These are phyloP conservation scores for Mucor mucedo DNA, from an alignment of 371 early-diverging fungal genomes.

Conservation along the genomic window DNA sequence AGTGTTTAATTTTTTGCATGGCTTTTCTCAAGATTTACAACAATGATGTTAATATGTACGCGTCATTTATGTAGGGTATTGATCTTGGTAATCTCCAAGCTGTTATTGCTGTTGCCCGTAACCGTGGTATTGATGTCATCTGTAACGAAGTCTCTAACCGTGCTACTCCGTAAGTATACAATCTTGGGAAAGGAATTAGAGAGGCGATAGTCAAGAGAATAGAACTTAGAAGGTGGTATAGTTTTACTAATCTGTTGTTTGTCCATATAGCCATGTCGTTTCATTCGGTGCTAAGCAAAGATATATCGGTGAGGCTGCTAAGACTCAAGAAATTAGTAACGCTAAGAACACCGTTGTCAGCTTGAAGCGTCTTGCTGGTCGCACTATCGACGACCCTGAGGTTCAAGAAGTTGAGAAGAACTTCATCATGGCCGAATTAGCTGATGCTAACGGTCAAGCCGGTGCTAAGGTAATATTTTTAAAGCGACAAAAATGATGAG, in stretches of 20 bases:
- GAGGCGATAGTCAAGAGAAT: background rate
- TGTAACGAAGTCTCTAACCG: slow-evolving; percentile 97
- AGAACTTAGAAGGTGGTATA: background rate
- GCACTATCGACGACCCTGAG: slow-evolving; percentile 90
- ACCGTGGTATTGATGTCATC: slow-evolving; percentile 97
- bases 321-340: slow-evolving; percentile 93
- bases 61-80: slow-evolving; percentile 68
- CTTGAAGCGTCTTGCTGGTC: slow-evolving; percentile 96
- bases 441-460: slow-evolving; percentile 83
- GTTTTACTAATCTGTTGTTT: background rate
- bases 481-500: background rate
- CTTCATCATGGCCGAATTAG: slow-evolving; percentile 81
- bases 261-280: slow-evolving; percentile 72
- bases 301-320: slow-evolving; percentile 94
- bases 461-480: slow-evolving; percentile 72
- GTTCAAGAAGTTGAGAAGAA: slow-evolving; percentile 82
- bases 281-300: slow-evolving; percentile 96
- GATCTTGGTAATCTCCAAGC: slow-evolving; percentile 97
- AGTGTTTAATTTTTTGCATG: slow-evolving; percentile 19
- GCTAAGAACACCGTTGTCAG: slow-evolving; percentile 94
- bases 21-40: background rate
- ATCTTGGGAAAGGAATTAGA: background rate
- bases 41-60: background rate
- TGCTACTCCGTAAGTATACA: slow-evolving; percentile 85
- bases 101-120: slow-evolving; percentile 96